Conservation (phyloP, 805 yeast species). For the Cyberlindnera misumaiensis region DNA sequence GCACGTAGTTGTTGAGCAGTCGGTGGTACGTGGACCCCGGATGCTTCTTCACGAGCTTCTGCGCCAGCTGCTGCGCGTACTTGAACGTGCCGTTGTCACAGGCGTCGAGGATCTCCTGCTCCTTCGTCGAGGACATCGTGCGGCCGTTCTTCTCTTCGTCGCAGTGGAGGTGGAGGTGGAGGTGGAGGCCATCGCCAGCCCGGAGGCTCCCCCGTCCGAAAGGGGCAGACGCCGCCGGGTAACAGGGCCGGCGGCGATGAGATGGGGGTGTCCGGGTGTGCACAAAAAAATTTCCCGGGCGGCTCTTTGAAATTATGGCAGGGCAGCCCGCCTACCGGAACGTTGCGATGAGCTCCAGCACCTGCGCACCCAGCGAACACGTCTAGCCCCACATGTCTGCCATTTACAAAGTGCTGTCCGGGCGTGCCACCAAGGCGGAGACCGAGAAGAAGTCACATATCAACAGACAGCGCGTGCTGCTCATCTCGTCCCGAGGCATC, state of each 20-base stretch:
- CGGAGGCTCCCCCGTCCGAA: no score
- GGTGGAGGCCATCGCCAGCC: no score
- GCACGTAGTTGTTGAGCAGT: conserved; percentile 27
- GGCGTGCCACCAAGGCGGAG: conserved; percentile 30
- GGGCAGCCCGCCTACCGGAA: no score
- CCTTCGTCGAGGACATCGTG: conserved; percentile 23
- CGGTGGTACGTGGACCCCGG: conserved; percentile 52
- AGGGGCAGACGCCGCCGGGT: no score
- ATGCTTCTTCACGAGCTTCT: conserved; percentile 41
- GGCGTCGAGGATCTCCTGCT: conserved; percentile 33
- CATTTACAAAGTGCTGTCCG: conserved; percentile 60
- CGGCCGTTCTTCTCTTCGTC: no score
- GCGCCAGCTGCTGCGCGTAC: conserved; percentile 43
- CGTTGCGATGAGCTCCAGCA: no score
- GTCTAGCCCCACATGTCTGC: conserved; percentile 47
- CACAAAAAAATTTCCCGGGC: conserved; percentile 3
- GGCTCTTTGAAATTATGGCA: no score
- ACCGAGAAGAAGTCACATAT: conserved; percentile 46
- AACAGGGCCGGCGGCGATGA: no score
- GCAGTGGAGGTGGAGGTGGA: no score
- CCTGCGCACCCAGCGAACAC: no score
- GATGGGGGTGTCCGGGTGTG: neutral
- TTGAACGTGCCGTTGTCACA: conserved; percentile 47
- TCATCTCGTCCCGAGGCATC: conserved; percentile 91
- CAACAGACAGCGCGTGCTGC: conserved; percentile 82